Base-by-base conservation (phyloP, 495 filamentous ascomycete genomes). In the Podospora bellae-mahoneyi region DNA sequence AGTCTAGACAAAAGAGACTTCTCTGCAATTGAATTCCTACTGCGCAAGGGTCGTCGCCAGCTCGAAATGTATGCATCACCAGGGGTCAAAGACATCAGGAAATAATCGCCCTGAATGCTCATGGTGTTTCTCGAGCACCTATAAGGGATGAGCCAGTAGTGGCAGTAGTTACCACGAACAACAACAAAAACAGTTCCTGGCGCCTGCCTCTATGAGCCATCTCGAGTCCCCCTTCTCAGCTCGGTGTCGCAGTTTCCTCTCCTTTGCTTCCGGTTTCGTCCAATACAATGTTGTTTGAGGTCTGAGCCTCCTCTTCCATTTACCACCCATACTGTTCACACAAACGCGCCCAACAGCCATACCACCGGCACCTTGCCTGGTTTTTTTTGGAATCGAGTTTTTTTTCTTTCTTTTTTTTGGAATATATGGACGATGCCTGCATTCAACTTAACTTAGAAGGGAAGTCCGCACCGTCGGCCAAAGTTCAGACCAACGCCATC, bases 1-100 rank as follows among this genome's bases (percentile, higher is more conserved):
- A 74, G 75, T 23, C 74, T 97, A 48, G 88, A 90, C 78, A 97
- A 92, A 79, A 94, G 91, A 75, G 93, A 98, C 75, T 98, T 98
- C 78, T 79, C 80, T 57, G 86, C 93, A 2, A 89, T 99, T 67
- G 95, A 99, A 78, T 96, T 91, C 79, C 81, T 97, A 4, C 75
- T 99, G 34, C 86, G 94, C 59, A 94, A 91, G 75, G 95, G 95
- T 54, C 84, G 87, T 34, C 86, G 91, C 64, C 93, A 98, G 78
- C 79, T 99, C 27, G 93, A 97, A 64, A 86, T 89, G 65, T 98
- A 96, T 79, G 87, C 89, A 19, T 86, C 88, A 6, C 89, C 93
- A 26, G 91, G 90, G 2, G 92, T 97, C 75, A 92, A 87, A 74
- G 92, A 96, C 77, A 91, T 99, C 68, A 73, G 61, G 30, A 68